These are phyloP conservation scores for Solanum habrochaites DNA, from an alignment of 257 asterid genomes.

Conservation along the genomic window DNA sequence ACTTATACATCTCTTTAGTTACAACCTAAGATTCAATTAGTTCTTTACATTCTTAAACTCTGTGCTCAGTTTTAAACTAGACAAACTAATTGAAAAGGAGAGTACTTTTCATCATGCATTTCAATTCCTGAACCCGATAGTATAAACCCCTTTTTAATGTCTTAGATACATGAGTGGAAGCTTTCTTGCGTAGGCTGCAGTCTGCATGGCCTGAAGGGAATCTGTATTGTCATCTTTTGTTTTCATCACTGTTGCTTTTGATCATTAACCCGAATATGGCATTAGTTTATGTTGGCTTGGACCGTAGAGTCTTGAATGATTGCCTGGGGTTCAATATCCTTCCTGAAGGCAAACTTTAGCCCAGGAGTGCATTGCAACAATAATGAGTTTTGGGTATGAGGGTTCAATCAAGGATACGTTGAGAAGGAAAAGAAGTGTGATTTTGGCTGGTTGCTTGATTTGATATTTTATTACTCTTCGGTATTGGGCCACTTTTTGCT, in stretches of 20 bases:
- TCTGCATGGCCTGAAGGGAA: not conserved
- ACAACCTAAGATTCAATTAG: too few species aligned
- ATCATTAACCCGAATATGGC: not conserved
- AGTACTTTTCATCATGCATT: not conserved
- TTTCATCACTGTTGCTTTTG: not conserved
- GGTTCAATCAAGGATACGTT: not conserved
- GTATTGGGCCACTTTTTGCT: not conserved
- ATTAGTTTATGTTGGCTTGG: not conserved
- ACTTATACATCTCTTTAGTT: too few species aligned
- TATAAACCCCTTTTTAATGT: not conserved
- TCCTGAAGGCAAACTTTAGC: not conserved
- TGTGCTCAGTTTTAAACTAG: too few species aligned
- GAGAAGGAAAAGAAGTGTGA: not conserved
- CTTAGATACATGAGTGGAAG: not conserved
- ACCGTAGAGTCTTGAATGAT: not conserved
- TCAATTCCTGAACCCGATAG: not conserved
- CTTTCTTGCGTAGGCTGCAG: not conserved
- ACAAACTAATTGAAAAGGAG: too few species aligned
- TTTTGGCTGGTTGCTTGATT: not conserved
- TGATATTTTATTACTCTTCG: not conserved
- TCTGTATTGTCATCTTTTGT: not conserved
- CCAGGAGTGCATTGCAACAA: not conserved
- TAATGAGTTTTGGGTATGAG: not conserved
- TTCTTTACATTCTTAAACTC: too few species aligned
- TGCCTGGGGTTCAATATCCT: not conserved